These are phyloP conservation scores for Plasmopara muralis DNA, from an alignment of 352 stramenopile genomes.

Conservation along the genomic window DNA sequence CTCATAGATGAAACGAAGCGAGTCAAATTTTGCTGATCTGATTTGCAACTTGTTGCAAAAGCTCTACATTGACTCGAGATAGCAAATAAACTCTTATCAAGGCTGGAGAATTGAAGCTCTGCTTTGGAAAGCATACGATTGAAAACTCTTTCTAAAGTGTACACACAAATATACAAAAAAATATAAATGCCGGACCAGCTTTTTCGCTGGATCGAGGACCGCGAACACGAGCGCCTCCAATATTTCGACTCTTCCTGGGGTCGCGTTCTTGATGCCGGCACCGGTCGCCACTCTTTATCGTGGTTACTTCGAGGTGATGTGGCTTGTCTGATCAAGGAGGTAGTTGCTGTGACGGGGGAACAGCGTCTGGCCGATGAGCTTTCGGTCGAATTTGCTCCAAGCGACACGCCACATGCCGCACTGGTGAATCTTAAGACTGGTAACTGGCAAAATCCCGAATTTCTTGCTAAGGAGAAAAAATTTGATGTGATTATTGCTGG, in stretches of 20 bases:
- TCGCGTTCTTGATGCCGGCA: conserved; percentile 85
- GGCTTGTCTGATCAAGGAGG: conserved; percentile 23
- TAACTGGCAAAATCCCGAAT: conserved; percentile 65
- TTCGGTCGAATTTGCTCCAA: conserved; percentile 26
- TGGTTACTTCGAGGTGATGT: conserved; percentile 60
- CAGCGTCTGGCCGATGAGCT: conserved; percentile 39
- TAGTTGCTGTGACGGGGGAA: conserved; percentile 76
- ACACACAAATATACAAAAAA: too few relatives aligned
- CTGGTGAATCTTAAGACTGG: conserved; percentile 44
- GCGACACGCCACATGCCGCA: conserved; percentile 24
- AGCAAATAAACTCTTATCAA: too few relatives aligned
- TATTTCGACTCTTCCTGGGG: conserved; percentile 32
- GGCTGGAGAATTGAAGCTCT: too few relatives aligned
- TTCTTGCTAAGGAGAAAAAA: conserved; percentile 45
- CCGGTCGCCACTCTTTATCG: conserved; percentile 81
- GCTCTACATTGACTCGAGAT: too few relatives aligned
- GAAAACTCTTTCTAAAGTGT: too few relatives aligned
- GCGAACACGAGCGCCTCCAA: conserved; percentile 26
- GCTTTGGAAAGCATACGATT: too few relatives aligned
- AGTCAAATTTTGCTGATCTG: too few relatives aligned
- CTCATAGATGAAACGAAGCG: too few relatives aligned
- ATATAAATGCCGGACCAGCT: conserved; percentile 33
- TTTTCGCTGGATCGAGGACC: conserved; percentile 68
- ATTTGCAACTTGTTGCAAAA: too few relatives aligned
- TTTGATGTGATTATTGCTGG: conserved; percentile 80